Base-by-base conservation (phyloP, 2,329 filamentous ascomycete genomes). In the Fusarium incarnatum region DNA sequence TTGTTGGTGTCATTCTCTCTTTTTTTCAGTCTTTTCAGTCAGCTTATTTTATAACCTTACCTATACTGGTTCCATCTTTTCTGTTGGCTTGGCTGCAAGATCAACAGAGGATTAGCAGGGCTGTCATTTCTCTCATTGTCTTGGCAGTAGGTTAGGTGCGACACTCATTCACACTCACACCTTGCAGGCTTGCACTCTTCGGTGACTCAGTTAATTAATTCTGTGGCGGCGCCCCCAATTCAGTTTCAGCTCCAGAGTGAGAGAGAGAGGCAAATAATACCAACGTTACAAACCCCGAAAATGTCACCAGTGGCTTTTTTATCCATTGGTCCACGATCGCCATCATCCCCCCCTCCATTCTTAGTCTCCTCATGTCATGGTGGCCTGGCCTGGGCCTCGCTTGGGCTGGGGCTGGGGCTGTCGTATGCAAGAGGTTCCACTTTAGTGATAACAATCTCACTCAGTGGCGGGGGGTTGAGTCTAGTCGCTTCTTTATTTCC, bases 361-460 rank as follows among this genome's bases (percentile, higher is more conserved):
- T 37, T 37, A 37, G 34, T n/a, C 20, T 50, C 22, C 34, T 52
- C 32, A 41, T 41, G 49, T 52, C 49, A 42, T 52, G 34, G 30
- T 52, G 32, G 32, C 32, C 23, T n/a, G 16, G 32, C 11, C 48
- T 52, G 22, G 48, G 32, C 48, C 32, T 50, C 48, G 48, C 48
- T 50, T 50, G 12, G 22, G n/a, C 12, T 22, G 18, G 48, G 22
- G 41, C 20, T 44, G 41, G 41, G 41, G 41, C 41, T 44, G 41
- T 44, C 41, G 22, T 25, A 52, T 52, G 32, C 49, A 52, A 27
- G 12, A 41, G 8, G 49, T 18, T n/a, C 49, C 49, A 52, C 49
- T 42, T 52, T 40, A 15, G 49, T 52, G 49, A 52, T 52, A 41
- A 52, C 49, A 56, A 47, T 56, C 53, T 56, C 53, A 37, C 30